These are phyloP conservation scores for Penicillium decumbens DNA, from an alignment of 2,329 filamentous ascomycete species.

Conservation along the genomic window DNA sequence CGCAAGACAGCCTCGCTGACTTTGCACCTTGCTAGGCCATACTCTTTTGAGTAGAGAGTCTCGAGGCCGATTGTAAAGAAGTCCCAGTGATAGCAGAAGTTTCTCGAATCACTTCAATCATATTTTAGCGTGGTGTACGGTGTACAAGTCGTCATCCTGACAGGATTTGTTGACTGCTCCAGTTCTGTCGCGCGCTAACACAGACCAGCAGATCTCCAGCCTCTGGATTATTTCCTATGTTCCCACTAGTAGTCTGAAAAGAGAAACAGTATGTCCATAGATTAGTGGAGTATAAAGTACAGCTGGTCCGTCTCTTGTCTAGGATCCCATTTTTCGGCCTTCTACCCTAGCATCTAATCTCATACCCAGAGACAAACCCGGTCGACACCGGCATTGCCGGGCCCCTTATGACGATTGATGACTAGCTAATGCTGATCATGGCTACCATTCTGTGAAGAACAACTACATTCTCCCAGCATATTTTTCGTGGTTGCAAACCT, in stretches of 20 bases:
- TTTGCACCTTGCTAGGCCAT: background rate
- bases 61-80: constrained; percentile 6
- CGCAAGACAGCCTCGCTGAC: constrained; percentile 2
- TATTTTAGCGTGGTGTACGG: background rate
- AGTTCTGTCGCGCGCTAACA: constrained; percentile 29
- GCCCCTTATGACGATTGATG: background rate
- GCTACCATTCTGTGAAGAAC: background rate
- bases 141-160: constrained; percentile 3
- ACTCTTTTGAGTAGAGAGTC: constrained; percentile 1
- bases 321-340: background rate
- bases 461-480: background rate
- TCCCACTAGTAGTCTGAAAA: constrained; percentile 19
- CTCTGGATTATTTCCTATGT: constrained; percentile 25
- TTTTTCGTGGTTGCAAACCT: constrained; percentile 13
- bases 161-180: constrained; percentile 25
- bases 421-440: constrained; percentile 3
- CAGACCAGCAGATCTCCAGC: constrained; percentile 30
- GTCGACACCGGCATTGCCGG: constrained; percentile 6
- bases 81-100: constrained; percentile 2
- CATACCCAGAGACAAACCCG: background rate
- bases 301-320: constrained; percentile 3
- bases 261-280: background rate
- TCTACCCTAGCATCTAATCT: background rate
- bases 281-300: constrained; percentile 12
- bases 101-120: constrained; percentile 16